phyloP scores from a whole-genome alignment of 2,329 filamentous ascomycete genomes.

The Parastagonospora avenae region DNA sequence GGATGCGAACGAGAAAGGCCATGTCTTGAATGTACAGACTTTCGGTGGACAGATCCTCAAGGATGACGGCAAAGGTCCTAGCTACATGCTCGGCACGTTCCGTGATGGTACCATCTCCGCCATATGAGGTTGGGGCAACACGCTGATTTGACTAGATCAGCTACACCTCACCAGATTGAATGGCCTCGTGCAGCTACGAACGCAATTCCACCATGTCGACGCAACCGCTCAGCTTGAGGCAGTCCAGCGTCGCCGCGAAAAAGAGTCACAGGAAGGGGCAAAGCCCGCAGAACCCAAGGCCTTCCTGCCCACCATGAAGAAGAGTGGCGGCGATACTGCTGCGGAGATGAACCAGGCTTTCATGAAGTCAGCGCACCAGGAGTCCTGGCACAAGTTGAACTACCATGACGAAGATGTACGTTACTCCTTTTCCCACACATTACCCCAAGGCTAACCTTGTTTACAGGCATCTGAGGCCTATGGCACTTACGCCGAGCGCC shows the following conservation, averaged over 20 bases:
- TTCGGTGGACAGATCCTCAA: conserved; percentile 80
- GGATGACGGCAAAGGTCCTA: conserved; percentile 70
- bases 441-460: conserved; percentile 4
- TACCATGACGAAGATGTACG: conserved; percentile 79
- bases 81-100: conserved; percentile 93
- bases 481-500: conserved; percentile 73
- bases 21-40: conserved; percentile 79
- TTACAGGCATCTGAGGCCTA: conserved; percentile 69
- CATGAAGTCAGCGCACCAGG: conserved; percentile 77
- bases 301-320: conserved; percentile 87
- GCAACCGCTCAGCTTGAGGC: conserved; percentile 76
- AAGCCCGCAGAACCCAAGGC: conserved; percentile 67
- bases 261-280: conserved; percentile 53
- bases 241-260: conserved; percentile 48
- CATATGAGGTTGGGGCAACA: neutral
- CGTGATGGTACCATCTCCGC: conserved; percentile 66
- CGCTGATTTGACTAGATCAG: conserved; percentile 62
- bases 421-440: neutral
- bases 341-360: conserved; percentile 75
- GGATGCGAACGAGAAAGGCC: conserved; percentile 70
- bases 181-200: conserved; percentile 84
- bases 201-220: conserved; percentile 92
- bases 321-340: conserved; percentile 69
- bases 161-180: conserved; percentile 85
- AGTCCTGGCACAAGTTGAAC: conserved; percentile 78